A percentile compares a stretch with the other conserved stretches of the same genome.
phyloP scores from a whole-genome alignment of 2,329 filamentous ascomycete species.

The Didymosphaeria variabile region DNA sequence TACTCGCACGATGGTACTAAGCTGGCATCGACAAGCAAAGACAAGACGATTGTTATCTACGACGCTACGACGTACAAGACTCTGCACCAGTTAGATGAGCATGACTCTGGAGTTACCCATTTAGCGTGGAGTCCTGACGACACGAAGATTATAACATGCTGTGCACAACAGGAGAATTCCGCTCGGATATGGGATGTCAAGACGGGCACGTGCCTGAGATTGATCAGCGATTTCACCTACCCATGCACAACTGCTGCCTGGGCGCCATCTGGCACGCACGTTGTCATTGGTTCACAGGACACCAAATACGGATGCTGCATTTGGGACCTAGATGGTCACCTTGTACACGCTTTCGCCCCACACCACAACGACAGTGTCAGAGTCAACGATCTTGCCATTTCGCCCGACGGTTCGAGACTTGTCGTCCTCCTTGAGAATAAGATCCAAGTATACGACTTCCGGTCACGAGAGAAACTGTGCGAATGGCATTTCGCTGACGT shows the following conservation, averaged over 20 bases:
- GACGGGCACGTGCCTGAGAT: constrained; percentile 62
- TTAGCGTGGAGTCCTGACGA: constrained; percentile 94
- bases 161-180: constrained; percentile 68
- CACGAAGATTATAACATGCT: constrained; percentile 83
- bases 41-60: constrained; percentile 81
- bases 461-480: constrained; percentile 77
- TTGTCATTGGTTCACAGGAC: constrained; percentile 71
- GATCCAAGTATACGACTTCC: constrained; percentile 83
- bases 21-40: constrained; percentile 82
- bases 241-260: constrained; percentile 92
- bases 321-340: constrained; percentile 72
- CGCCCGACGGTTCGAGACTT: constrained; percentile 79
- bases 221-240: constrained; percentile 76
- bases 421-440: constrained; percentile 77
- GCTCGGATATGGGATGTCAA: constrained; percentile 77
- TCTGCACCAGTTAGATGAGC: constrained; percentile 69
- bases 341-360: constrained; percentile 65
- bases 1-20: constrained; percentile 89
- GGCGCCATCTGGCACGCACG: constrained; percentile 78
- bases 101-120: constrained; percentile 80
- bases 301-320: constrained; percentile 46
- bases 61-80: constrained; percentile 75
- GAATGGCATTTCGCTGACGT: constrained; percentile 74
- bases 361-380: constrained; percentile 70
- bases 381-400: constrained; percentile 86